Conservation (phyloP, 2,329 filamentous ascomycete species). For the Cercospora brassicicola region DNA sequence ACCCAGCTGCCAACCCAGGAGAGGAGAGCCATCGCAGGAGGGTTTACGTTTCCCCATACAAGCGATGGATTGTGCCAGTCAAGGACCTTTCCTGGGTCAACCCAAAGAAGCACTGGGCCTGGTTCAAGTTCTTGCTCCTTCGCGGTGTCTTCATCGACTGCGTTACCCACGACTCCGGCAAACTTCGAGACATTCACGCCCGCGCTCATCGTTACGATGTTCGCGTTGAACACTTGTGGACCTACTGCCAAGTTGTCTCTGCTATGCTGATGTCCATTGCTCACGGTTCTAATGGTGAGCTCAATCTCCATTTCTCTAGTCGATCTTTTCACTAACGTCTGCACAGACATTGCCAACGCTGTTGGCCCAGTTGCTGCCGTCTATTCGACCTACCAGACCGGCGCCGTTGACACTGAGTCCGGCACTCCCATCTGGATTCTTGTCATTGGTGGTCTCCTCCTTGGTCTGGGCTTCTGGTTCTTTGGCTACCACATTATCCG, state of each 20-base stretch:
- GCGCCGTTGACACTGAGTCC: constrained; percentile 47
- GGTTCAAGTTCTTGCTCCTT: constrained; percentile 24
- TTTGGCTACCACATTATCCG: constrained; percentile 65
- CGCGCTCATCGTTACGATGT: constrained; percentile 61
- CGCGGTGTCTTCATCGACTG: constrained; percentile 28
- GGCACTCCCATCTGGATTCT: constrained; percentile 63
- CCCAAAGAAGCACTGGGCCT: constrained; percentile 22
- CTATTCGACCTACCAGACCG: constrained; percentile 58
- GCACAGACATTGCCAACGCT: constrained; percentile 58
- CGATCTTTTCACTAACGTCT: not conserved
- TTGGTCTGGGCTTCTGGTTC: constrained; percentile 59
- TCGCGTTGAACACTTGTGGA: constrained; percentile 62
- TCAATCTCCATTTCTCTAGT: too few species aligned
- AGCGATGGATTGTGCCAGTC: constrained; percentile 39
- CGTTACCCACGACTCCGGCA: constrained; percentile 32
- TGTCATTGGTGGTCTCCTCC: constrained; percentile 53
- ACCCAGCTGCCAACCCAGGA: constrained; percentile 9
- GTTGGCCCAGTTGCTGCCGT: constrained; percentile 63
- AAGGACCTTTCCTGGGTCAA: constrained; percentile 33
- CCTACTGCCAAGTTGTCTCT: constrained; percentile 64
- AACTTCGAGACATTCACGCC: constrained; percentile 46
- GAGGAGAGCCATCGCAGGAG: not conserved
- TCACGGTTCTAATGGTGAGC: constrained; percentile 58
- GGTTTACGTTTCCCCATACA: not conserved
- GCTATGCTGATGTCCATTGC: constrained; percentile 70